Base-by-base conservation (phyloP, 148 eudicot genomes). In the Selenicereus undatus region DNA sequence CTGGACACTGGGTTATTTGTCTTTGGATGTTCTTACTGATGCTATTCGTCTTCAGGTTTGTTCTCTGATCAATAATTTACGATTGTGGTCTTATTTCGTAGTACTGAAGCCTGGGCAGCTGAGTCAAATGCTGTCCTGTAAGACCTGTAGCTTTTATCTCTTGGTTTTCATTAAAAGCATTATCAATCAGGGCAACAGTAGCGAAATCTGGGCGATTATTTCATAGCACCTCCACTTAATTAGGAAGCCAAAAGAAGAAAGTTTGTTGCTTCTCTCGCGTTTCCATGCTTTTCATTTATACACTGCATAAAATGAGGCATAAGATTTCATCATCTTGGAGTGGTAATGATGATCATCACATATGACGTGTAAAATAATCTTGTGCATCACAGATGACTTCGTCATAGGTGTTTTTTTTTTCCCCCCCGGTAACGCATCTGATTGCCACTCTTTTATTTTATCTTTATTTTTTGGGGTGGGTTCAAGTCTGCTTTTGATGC, bases 21-120 rank as follows among this genome's bases (percentile, higher is more conserved):
- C 83, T 48, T 85, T 81, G 80, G 75, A 74, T 76, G 79, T 76
- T 89, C 93, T 93, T 76, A 88, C 90, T 45, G 98, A 94, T 89
- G 95, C 93, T 74, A 30, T 92, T 81, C 85, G 78, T 74, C 90
- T 94, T 85, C 93, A 91, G 92, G 94, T 91, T 84, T 70, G 81
- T 62, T 78, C n/a, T 77, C 71, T 14, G 75, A 43, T 30, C 29
- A 4, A 32, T 56, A 54, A 32, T 20, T 16, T 51, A 29, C 6
- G 27, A 69, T 68, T 50, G 10, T 30, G 43, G n/a, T 30, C 7
- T 22, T 43, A 52, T 76, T 76, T 51, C 45, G 35, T 62, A 22
- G 51, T 35, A 75, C 1, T 75, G 27, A 73, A 75, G 77, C 39
- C 64, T 27, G 62, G 42, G 43, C 39, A 26, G 21, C 26, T n/a